Conservation (phyloP, 2,329 filamentous ascomycete species). For the Sphaerulina populicola region DNA sequence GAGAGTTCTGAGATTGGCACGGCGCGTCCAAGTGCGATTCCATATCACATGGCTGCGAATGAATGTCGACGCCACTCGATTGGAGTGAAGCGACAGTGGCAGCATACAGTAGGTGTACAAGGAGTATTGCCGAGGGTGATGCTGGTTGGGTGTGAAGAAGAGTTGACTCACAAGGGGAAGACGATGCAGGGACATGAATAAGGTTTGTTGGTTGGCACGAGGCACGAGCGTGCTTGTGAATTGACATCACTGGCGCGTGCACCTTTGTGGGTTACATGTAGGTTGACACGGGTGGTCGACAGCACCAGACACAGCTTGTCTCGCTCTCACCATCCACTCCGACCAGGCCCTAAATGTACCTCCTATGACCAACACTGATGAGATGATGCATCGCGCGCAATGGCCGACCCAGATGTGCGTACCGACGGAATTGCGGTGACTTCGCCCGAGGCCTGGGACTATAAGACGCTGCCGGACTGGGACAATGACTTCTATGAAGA, state of each 20-base stretch:
- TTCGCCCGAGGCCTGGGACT: constrained; percentile 52
- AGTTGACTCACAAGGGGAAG: background rate
- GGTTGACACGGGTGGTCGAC: too few relatives aligned
- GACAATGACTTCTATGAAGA: constrained; percentile 67
- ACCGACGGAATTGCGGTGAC: constrained; percentile 45
- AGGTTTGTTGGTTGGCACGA: background rate
- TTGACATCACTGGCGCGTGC: background rate
- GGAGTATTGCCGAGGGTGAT: background rate
- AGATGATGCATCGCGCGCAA: constrained; percentile 16
- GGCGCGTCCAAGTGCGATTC: background rate
- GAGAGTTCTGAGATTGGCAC: constrained; percentile 24
- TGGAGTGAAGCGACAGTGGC: background rate
- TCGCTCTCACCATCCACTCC: too few relatives aligned
- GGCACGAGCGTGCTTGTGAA: background rate
- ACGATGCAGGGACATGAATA: background rate
- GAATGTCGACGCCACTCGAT: background rate
- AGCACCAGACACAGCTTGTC: too few relatives aligned
- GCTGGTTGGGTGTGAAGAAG: background rate
- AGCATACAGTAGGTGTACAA: constrained; percentile 7
- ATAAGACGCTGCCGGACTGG: constrained; percentile 64
- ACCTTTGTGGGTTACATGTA: too few relatives aligned
- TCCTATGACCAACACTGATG: background rate
- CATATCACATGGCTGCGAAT: background rate
- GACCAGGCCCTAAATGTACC: too few relatives aligned
- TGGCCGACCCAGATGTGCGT: constrained; percentile 40